Evolutionary conservation across 352 stramenopile species (phyloP), one percentile per base, ranked within the genome.

Genomic region (Pythium chondricola): DNA sequence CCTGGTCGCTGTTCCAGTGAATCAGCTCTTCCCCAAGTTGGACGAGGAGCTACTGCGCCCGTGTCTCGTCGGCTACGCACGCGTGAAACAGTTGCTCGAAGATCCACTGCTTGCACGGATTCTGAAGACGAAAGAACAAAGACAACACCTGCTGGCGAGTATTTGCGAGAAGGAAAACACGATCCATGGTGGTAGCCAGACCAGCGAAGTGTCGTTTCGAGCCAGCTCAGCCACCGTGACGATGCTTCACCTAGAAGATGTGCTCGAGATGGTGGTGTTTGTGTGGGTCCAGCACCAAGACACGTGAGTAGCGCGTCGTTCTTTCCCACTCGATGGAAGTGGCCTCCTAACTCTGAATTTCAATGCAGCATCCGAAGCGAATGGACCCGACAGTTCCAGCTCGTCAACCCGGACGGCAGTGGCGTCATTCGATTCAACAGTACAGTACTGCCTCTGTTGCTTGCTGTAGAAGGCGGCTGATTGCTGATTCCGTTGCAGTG

Each of bases 231-330:
- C 6, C 58, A 32, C 45, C 7, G 50, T 50, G n/a, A 42, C 58
- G 13, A 62, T 74, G 24, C 44, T 88, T 32, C 70, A 71, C 21
- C 39, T 93, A 1, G 75, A 92, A 16, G 75, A 88, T 5, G 59
- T 90, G 17, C 52, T 93, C 17, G 74, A 88, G 26, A 63, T 63
- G 39, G 41, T 89, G 10, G 89, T 90, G 77, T 67, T 67, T 17
- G 59, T 74, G 21, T 93, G 80, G 83, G 63, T 85, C 37, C 72
- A 83, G 27, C 67, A 74, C 42, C 77, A 88, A 41, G 54, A 69
- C 35, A 67, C 56, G 74, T 86, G 67, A 9, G 61, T 49, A 13
- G 16, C 2, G n/a, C n/a, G 11, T 43, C 18, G 9, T 43, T 16
- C 7, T 33, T 33, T 33, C 13, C 13, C 7, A 13, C 8, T 33